Conservation (phyloP, 345 rosid species). For the Bruguiera parviflora region DNA sequence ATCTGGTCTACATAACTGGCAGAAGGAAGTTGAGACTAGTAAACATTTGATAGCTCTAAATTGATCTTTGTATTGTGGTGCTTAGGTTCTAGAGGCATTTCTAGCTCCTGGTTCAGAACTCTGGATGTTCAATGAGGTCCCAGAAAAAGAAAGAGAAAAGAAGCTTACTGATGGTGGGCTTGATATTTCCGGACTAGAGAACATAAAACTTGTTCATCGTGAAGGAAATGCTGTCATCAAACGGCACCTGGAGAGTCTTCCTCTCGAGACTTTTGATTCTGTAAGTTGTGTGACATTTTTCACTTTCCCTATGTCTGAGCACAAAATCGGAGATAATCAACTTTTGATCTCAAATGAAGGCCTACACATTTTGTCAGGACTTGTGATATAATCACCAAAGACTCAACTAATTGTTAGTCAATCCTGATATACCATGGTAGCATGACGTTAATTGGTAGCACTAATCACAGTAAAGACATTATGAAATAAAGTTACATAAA, state of each 20-base stretch:
- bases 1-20: not conserved
- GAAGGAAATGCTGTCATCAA: constrained; percentile 83
- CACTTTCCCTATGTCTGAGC: not conserved
- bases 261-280: constrained; percentile 90
- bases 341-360: constrained; percentile 4
- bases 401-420: not conserved
- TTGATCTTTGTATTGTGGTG: constrained; percentile 9
- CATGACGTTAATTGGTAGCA: not conserved
- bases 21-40: not conserved
- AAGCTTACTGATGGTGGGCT: constrained; percentile 80
- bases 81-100: constrained; percentile 80
- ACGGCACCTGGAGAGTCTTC: constrained; percentile 80
- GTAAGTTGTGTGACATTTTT: constrained; percentile 47
- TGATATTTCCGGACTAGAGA: constrained; percentile 46
- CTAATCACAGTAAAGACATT: not conserved
- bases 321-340: not conserved
- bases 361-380: not conserved
- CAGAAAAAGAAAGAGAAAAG: constrained; percentile 74
- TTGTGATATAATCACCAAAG: not conserved
- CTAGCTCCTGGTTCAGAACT: constrained; percentile 89
- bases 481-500: not conserved
- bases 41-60: not conserved
- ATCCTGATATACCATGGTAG: not conserved
- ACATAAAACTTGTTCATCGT: constrained; percentile 74
- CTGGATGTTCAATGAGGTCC: constrained; percentile 94